A percentile compares a stretch with the other conserved stretches of the same genome.
Evolutionary conservation across 2,329 filamentous ascomycete genomes (phyloP).

Genomic region (Alternaria tenuissima): DNA sequence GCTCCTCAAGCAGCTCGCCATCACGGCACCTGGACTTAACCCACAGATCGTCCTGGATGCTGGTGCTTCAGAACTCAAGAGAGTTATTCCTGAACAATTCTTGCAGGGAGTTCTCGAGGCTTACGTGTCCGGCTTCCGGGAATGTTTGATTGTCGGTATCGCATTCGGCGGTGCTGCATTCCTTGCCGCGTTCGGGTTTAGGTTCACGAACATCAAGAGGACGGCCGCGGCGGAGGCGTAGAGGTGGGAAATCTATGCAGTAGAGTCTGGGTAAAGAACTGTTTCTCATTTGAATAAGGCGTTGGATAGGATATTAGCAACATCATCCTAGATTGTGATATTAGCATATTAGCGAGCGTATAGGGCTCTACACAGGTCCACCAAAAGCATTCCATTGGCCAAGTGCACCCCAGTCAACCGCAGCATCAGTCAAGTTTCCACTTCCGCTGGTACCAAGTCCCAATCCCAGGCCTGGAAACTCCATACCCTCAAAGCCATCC

Average conservation of each 20-base stretch:
- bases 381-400: conserved; percentile 38
- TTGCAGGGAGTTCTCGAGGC: conserved; percentile 5
- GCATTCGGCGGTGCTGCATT: conserved; percentile 8
- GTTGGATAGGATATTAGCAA: background rate
- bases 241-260: background rate
- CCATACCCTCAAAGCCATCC: conserved; percentile 42
- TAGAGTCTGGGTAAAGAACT: background rate
- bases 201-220: conserved; percentile 6
- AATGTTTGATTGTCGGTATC: conserved; percentile 1
- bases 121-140: conserved; percentile 2
- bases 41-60: conserved; percentile 41
- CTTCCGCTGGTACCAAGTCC: conserved; percentile 19
- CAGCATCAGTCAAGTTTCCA: conserved; percentile 4
- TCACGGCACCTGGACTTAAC: conserved; percentile 38
- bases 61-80: conserved; percentile 42
- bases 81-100: background rate
- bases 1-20: conserved; percentile 41
- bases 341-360: background rate
- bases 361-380: background rate
- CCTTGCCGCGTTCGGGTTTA: background rate
- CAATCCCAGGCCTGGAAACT: conserved; percentile 30
- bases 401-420: conserved; percentile 36
- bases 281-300: fast-evolving
- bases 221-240: background rate
- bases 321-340: conserved; percentile 1